Evolutionary conservation across 2,329 filamentous ascomycete genomes (phyloP), one percentile per base, ranked within the genome.

Genomic region (Hypoxylon sp.): DNA sequence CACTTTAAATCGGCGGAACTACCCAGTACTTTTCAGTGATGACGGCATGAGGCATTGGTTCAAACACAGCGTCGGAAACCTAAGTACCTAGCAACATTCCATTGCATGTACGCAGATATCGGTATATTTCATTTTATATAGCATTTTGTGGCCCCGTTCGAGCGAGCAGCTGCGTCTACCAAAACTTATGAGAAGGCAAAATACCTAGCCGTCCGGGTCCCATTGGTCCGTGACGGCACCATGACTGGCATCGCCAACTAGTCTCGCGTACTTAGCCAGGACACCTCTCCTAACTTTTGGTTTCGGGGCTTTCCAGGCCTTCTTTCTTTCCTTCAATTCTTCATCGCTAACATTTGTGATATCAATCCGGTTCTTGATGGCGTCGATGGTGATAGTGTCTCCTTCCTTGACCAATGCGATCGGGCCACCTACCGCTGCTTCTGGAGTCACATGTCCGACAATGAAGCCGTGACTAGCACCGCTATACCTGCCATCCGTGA

Each of bases 211-310:
- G 9, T 70, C 70, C 13, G 62, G 58, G 11, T 73, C 68, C 76
- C 77, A 92, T 62, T 90, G 78, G 82, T 97, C 94, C 41, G 94
- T 97, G 81, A 97, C 91, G 7, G 94, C 94, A 4, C 95, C 95
- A 75, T 95, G 92, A 78, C 91, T 95, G 10, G 95, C 95, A 86
- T 98, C 94, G 1, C 94, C 92, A 0, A 98, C 95, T 75, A 98
- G 80, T 46, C 87, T 83, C 5, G 92, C 92, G 82, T 98, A 98
- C 84, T 98, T 98, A 4, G 93, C 94, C 82, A 98, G 77, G 43
- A 91, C 91, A 41, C 95, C 95, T 61, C 95, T 88, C 73, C 90
- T 94, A 9, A 97, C 93, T 67, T 87, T 86, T 75, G 89, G 88
- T 75, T 82, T 85, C 0, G 93, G 94, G 32, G 89, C 82, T 76